phyloP scores from a whole-genome alignment of 192 early-diverging fungal species.

The Coemansia brasiliensis region DNA sequence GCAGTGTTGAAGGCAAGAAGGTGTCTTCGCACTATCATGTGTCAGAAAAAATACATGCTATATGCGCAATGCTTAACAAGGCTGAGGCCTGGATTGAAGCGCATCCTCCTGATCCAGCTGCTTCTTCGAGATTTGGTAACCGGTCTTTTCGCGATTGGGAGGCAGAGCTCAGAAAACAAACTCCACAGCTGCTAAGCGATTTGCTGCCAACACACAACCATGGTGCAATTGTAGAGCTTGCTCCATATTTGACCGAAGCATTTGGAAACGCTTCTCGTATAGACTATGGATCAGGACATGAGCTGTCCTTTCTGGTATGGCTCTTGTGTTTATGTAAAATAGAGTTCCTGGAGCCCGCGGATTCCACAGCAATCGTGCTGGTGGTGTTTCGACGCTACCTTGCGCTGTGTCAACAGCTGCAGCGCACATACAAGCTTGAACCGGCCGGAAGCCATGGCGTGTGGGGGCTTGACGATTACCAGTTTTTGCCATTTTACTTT shows the following conservation, averaged over 20 bases:
- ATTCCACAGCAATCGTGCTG: slow-evolving; percentile 73
- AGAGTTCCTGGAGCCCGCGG: slow-evolving; percentile 60
- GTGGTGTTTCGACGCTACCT: slow-evolving; percentile 80
- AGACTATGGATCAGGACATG: slow-evolving; percentile 98
- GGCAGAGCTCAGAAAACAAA: slow-evolving; percentile 50
- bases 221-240: slow-evolving; percentile 67
- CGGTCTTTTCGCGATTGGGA: slow-evolving; percentile 83
- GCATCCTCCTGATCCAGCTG: slow-evolving; percentile 70
- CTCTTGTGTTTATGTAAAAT: slow-evolving; percentile 76
- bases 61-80: slow-evolving; percentile 64
- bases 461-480: slow-evolving; percentile 97
- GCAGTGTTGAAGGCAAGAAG: slow-evolving; percentile 64
- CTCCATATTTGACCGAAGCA: slow-evolving; percentile 64
- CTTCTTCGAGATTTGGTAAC: slow-evolving; percentile 88
- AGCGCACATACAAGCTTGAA: slow-evolving; percentile 83
- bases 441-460: slow-evolving; percentile 97
- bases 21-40: slow-evolving; percentile 58
- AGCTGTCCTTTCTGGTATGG: slow-evolving; percentile 85
- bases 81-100: slow-evolving; percentile 70
- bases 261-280: slow-evolving; percentile 92
- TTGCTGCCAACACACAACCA: slow-evolving; percentile 33
- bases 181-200: slow-evolving; percentile 21
- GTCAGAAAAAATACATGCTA: slow-evolving; percentile 57
- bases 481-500: slow-evolving; percentile 92
- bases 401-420: slow-evolving; percentile 73